Base-by-base conservation (phyloP, 2,329 filamentous ascomycete genomes). In the Exophiala lecanii-corni region DNA sequence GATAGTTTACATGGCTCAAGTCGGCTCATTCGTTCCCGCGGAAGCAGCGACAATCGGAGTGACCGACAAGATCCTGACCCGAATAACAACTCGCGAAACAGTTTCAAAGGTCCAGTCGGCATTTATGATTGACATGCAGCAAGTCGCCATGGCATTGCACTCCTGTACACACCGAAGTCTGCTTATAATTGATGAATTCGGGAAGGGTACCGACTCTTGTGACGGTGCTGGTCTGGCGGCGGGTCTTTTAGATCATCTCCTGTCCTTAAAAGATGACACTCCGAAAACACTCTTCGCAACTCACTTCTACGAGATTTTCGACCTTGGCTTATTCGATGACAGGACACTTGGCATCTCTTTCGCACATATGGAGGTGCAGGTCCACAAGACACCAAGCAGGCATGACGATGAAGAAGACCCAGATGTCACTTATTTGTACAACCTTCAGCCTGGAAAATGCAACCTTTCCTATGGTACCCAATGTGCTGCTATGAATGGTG, bases 101-200 rank as follows among this genome's bases (percentile, higher is more conserved):
- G 78, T 84, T 2, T 82, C 80, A 2, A 74, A 75, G 62, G 68
- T 72, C 6, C 78, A 83, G 57, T 83, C 79, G 55, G 77, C 79
- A 3, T 84, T 84, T 61, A 81, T 82, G 77, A 87, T 87, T 39
- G 92, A 98, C 56, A 64, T 98, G 13, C 87, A 92, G 55, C 91
- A 98, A 58, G 80, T 92, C 9, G 82, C 85, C 0, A 76, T 92
- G 43, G 81, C 86, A 0, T 71, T 92, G 37, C 84, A 76, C 45
- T 76, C 87, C 40, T 81, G 84, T 3, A 95, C 89, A 0, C 70
- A 76, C 9, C 76, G 79, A 36, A 96, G 86, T 57, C 70, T 98
- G 4, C 62, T 98, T 1, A 71, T 98, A n/a, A 79, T 97, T 33
- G 92, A 98, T 56, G 92, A 98, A 58, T 97, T 98, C 56, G 81